These are phyloP conservation scores for Xylaria hypoxylon DNA, from an alignment of 2,329 filamentous ascomycete species.

Conservation along the genomic window DNA sequence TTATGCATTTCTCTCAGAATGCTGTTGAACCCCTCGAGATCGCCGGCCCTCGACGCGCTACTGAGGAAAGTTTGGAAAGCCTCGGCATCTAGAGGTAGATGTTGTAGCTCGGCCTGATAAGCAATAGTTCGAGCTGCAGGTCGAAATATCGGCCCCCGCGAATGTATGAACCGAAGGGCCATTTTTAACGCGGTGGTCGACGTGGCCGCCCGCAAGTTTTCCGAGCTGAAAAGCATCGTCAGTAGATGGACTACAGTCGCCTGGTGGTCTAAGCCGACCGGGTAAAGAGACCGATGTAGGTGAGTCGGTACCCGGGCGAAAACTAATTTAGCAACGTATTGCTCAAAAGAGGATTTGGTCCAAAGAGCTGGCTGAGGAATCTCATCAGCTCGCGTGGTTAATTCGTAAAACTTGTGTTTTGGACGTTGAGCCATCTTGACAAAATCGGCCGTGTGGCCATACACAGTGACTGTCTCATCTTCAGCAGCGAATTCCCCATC, in stretches of 20 bases:
- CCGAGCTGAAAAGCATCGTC: constrained; percentile 43
- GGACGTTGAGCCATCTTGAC: constrained; percentile 18
- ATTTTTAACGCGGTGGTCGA: constrained; percentile 48
- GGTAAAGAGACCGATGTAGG: constrained; percentile 44
- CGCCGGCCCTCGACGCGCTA: constrained; percentile 43
- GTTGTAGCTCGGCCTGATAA: constrained; percentile 39
- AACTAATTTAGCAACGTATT: constrained; percentile 47
- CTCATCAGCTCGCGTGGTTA: constrained; percentile 44
- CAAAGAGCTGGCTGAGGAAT: constrained; percentile 45
- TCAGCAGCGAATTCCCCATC: constrained; percentile 33
- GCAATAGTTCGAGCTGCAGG: constrained; percentile 43
- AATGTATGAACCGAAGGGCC: constrained; percentile 45
- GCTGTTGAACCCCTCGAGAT: constrained; percentile 46
- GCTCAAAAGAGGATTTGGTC: constrained; percentile 47
- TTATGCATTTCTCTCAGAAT: constrained; percentile 47
- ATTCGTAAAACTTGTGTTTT: constrained; percentile 28
- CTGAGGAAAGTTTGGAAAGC: constrained; percentile 45
- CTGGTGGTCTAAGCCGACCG: constrained; percentile 42
- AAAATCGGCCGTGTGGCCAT: constrained; percentile 20
- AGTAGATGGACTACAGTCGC: constrained; percentile 46
- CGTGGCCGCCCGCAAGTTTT: constrained; percentile 37
- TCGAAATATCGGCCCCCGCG: constrained; percentile 41
- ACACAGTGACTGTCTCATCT: constrained; percentile 43
- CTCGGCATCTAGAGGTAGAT: constrained; percentile 46
- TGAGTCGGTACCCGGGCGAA: constrained; percentile 44